These are phyloP conservation scores for Sclerotinia minor DNA, from an alignment of 2,329 filamentous ascomycete species.

Conservation along the genomic window DNA sequence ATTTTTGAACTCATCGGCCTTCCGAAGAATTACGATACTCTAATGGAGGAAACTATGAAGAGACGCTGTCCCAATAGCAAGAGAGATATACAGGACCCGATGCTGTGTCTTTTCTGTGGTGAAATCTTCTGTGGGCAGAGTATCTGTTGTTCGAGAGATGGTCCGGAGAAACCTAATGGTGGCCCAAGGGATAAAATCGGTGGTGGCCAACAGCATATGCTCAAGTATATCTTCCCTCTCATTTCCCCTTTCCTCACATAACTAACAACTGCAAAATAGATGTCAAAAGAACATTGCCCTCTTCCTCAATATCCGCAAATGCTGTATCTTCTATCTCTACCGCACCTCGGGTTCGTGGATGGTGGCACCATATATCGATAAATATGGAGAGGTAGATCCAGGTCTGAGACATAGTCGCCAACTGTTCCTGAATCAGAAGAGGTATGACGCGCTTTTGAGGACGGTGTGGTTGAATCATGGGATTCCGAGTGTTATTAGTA, in stretches of 20 bases:
- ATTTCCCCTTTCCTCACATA: not conserved
- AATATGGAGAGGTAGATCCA: constrained; percentile 93
- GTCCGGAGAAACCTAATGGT: constrained; percentile 41
- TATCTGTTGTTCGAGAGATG: constrained; percentile 77
- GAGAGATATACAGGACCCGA: constrained; percentile 87
- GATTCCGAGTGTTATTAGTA: constrained; percentile 83
- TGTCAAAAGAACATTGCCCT: constrained; percentile 89
- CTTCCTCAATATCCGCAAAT: constrained; percentile 96
- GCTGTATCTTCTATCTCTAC: constrained; percentile 85
- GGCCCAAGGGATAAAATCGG: constrained; percentile 57
- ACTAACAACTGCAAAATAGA: constrained; percentile 49
- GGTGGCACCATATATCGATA: constrained; percentile 89
- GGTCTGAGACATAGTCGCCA: constrained; percentile 84
- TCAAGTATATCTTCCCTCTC: constrained; percentile 46
- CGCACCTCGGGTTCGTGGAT: constrained; percentile 79
- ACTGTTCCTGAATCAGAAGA: constrained; percentile 87
- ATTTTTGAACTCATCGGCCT: constrained; percentile 94
- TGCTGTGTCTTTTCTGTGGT: constrained; percentile 90
- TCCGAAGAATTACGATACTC: constrained; percentile 84
- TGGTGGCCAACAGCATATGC: constrained; percentile 87
- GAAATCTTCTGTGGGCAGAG: constrained; percentile 96
- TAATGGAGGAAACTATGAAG: constrained; percentile 89
- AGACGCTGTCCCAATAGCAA: constrained; percentile 84
- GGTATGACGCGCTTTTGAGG: constrained; percentile 85
- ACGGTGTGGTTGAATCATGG: constrained; percentile 85